These are phyloP conservation scores for Epichloe hybrida DNA, from an alignment of 2,329 filamentous ascomycete species.

Conservation along the genomic window DNA sequence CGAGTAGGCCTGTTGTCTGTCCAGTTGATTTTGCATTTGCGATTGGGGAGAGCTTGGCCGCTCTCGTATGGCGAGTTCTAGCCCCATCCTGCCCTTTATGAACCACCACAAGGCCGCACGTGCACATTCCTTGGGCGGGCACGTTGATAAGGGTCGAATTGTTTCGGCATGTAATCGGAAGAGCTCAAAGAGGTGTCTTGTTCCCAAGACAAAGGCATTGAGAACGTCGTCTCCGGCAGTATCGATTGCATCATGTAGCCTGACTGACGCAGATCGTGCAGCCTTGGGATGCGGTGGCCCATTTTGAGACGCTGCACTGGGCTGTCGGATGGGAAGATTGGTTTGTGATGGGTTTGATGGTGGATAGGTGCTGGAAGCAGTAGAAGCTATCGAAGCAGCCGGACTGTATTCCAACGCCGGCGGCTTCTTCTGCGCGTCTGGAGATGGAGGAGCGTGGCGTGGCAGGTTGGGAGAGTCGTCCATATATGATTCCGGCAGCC, in stretches of 20 bases:
- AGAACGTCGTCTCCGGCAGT: conserved; percentile 52
- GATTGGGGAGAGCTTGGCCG: conserved; percentile 37
- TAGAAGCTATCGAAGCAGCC: conserved; percentile 22
- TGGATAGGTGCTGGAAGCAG: conserved; percentile 17
- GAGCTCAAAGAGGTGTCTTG: conserved; percentile 59
- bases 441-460: conserved; percentile 14
- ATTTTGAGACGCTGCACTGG: conserved; percentile 14
- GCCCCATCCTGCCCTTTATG: conserved; percentile 59
- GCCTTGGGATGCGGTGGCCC: conserved; percentile 12
- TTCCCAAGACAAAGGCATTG: conserved; percentile 54
- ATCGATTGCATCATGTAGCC: conserved; percentile 26
- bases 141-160: conserved; percentile 49
- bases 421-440: conserved; percentile 14
- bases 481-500: conserved; percentile 7
- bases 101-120: conserved; percentile 83
- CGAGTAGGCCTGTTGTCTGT: conserved; percentile 65
- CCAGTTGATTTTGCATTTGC: conserved; percentile 38
- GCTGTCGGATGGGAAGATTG: conserved; percentile 10
- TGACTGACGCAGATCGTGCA: conserved; percentile 22
- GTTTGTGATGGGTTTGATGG: conserved; percentile 8
- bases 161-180: conserved; percentile 69
- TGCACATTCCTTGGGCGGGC: conserved; percentile 52
- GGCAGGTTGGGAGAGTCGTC: conserved; percentile 15
- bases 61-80: conserved; percentile 60
- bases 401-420: conserved; percentile 27